Evolutionary conservation across 805 yeast genomes (phyloP).

Genomic region (Sugiyamaella chiloensis): DNA sequence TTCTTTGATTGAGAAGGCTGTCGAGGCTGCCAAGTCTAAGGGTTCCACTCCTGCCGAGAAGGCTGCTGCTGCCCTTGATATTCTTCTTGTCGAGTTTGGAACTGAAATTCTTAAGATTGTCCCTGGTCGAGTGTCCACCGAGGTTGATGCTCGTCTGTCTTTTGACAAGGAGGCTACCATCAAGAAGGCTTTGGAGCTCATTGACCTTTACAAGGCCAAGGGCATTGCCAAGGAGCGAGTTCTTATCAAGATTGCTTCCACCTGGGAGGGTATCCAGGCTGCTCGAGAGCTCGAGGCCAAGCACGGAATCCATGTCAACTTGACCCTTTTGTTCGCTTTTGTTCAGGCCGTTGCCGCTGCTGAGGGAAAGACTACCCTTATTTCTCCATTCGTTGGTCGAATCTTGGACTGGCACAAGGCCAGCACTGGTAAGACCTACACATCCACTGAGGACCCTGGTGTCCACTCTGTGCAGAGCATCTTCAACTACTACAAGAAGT

Average conservation of each 20-base stretch:
- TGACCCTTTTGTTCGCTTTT: slow-evolving; percentile 91
- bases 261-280: slow-evolving; percentile 99
- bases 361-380: slow-evolving; percentile 92
- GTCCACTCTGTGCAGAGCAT: slow-evolving; percentile 82
- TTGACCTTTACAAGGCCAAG: slow-evolving; percentile 74
- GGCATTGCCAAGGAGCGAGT: slow-evolving; percentile 89
- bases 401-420: slow-evolving; percentile 98
- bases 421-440: slow-evolving; percentile 82
- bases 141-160: slow-evolving; percentile 97
- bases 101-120: slow-evolving; percentile 86
- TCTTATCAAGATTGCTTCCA: slow-evolving; percentile 93
- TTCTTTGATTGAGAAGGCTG: slow-evolving; percentile 84
- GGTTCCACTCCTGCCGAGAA: slow-evolving; percentile 45
- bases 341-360: slow-evolving; percentile 99
- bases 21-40: slow-evolving; percentile 71
- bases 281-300: slow-evolving; percentile 91
- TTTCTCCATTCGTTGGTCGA: slow-evolving; percentile 99
- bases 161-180: slow-evolving; percentile 93
- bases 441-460: slow-evolving; percentile 89
- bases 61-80: slow-evolving; percentile 82
- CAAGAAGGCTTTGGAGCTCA: slow-evolving; percentile 89
- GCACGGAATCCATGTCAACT: slow-evolving; percentile 89
- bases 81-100: slow-evolving; percentile 94
- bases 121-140: slow-evolving; percentile 99
- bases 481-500: slow-evolving; percentile 97